Conservation (phyloP, 805 yeast genomes). For the Zygosaccharomyces lentus region DNA sequence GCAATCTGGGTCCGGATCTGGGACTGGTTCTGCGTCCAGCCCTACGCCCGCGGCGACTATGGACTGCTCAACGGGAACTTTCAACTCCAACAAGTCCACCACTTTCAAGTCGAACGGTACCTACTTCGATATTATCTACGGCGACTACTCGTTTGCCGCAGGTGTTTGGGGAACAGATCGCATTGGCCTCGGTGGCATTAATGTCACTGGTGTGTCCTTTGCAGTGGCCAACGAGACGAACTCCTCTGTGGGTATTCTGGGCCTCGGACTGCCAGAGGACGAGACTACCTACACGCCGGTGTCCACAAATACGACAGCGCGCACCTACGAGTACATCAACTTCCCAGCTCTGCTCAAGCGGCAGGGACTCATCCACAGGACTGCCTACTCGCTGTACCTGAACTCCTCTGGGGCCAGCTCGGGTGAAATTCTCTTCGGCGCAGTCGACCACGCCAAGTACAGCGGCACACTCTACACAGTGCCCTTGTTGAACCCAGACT, state of each 20-base stretch:
- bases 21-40: conserved; percentile 6
- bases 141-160: conserved; percentile 46
- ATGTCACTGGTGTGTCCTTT: conserved; percentile 52
- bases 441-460: conserved; percentile 61
- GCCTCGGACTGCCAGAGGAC: conserved; percentile 64
- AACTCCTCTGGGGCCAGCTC: conserved; percentile 38
- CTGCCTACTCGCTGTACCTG: conserved; percentile 61
- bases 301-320: conserved; percentile 9
- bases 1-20: conserved; percentile 1
- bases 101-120: conserved; percentile 31
- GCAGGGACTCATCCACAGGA: conserved; percentile 52
- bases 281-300: conserved; percentile 52
- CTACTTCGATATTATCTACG: conserved; percentile 46
- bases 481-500: conserved; percentile 43
- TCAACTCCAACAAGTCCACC: conserved; percentile 22
- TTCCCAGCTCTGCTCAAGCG: conserved; percentile 58
- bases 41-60: conserved; percentile 25
- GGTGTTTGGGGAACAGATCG: conserved; percentile 51
- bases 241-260: conserved; percentile 65
- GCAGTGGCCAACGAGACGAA: conserved; percentile 69
- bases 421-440: conserved; percentile 70
- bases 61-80: conserved; percentile 40
- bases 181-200: conserved; percentile 48
- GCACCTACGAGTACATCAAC: conserved; percentile 51
- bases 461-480: conserved; percentile 46